Percentiles rank a stretch among this genome's conserved stretches.
phyloP scores from a whole-genome alignment of 2,329 filamentous ascomycete species.

The Aureobasidium sp. region DNA sequence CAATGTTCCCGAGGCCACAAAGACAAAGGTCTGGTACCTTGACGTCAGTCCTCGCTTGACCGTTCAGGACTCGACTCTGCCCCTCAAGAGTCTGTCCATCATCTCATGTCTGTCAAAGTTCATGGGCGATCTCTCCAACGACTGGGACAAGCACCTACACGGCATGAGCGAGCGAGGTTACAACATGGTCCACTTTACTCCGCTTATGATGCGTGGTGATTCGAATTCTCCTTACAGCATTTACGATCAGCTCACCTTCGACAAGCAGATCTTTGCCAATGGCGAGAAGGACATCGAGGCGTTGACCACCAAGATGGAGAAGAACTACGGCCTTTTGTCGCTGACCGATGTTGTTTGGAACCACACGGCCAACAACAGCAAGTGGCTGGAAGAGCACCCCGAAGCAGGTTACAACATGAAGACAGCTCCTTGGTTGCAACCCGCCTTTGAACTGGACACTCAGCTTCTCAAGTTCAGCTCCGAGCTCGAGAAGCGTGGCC shows the following conservation, averaged over 20 bases:
- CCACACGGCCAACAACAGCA: conserved; percentile 91
- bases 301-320: conserved; percentile 74
- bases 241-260: conserved; percentile 85
- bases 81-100: conserved; percentile 78
- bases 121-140: conserved; percentile 83
- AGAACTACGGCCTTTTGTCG: conserved; percentile 75
- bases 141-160: conserved; percentile 83
- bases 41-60: conserved; percentile 80
- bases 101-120: conserved; percentile 97
- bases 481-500: conserved; percentile 57
- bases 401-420: conserved; percentile 92
- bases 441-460: conserved; percentile 68
- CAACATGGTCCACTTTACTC: conserved; percentile 99
- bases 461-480: conserved; percentile 61
- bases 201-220: conserved; percentile 75
- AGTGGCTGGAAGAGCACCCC: conserved; percentile 89
- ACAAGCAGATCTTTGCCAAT: conserved; percentile 70
- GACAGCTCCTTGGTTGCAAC: conserved; percentile 68
- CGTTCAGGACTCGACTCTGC: conserved; percentile 66
- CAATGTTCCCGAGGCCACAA: conserved; percentile 41
- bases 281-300: conserved; percentile 75
- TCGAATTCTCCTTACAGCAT: conserved; percentile 98
- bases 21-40: conserved; percentile 79
- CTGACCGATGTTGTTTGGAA: conserved; percentile 97
- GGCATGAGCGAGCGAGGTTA: conserved; percentile 89